Conservation (phyloP, 202 grass and related monocot species). For the Musa balbisiana region DNA sequence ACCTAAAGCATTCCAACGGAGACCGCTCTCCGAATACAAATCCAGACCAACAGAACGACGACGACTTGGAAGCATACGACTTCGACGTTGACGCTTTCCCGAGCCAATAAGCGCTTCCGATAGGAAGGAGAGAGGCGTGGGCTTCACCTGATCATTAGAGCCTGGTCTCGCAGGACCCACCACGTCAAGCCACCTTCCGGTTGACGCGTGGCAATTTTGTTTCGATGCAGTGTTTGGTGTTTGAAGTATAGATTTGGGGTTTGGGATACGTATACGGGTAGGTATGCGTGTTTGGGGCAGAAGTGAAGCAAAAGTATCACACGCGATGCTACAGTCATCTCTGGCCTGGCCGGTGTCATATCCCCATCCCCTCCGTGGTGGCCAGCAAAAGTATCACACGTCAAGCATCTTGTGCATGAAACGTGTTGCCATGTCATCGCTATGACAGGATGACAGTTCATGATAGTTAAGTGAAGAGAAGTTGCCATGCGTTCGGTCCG, state of each 20-base stretch:
- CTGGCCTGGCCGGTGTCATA: background rate
- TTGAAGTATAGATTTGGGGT: background rate
- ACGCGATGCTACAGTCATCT: constrained; percentile 45
- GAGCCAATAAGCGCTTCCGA: constrained; percentile 20
- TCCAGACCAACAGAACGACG: constrained; percentile 29
- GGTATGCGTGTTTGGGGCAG: constrained; percentile 40
- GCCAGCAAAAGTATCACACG: background rate
- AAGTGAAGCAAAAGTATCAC: constrained; percentile 72
- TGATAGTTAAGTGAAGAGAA: too few relatives aligned
- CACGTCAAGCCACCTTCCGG: background rate
- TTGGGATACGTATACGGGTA: background rate
- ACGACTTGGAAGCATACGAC: background rate
- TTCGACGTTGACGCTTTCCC: constrained; percentile 1
- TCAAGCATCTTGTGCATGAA: too few relatives aligned
- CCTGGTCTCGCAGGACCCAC: constrained; percentile 10
- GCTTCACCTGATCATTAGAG: constrained; percentile 49
- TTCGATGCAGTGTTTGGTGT: background rate
- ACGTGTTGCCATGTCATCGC: too few relatives aligned
- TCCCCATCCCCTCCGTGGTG: too few relatives aligned
- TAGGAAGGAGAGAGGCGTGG: constrained; percentile 50
- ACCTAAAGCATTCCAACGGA: constrained; percentile 46
- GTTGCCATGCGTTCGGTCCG: background rate
- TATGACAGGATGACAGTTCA: too few relatives aligned
- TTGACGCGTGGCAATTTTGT: background rate
- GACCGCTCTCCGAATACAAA: constrained; percentile 69